Conservation (phyloP, 1,139 yeast species). For the Taiozyma onychis region DNA sequence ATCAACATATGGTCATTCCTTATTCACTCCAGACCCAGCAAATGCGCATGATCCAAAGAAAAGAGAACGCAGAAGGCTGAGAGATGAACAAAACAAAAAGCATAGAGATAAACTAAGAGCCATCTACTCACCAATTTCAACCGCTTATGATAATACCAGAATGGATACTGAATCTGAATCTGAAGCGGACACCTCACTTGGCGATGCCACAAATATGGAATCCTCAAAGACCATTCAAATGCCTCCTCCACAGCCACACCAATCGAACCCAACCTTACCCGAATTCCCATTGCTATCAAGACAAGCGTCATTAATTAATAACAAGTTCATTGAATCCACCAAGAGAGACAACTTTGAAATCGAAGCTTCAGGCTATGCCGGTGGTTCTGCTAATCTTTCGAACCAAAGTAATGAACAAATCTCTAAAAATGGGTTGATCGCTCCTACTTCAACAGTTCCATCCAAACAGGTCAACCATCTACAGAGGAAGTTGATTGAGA, state of each 20-base stretch:
- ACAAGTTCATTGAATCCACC: slow-evolving; percentile 21
- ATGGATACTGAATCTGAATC: neutral
- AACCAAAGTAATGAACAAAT: slow-evolving; percentile 21
- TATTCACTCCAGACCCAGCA: slow-evolving; percentile 27
- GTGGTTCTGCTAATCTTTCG: slow-evolving; percentile 51
- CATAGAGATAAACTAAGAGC: slow-evolving; percentile 28
- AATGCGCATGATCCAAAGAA: slow-evolving; percentile 26
- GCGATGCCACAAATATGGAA: neutral
- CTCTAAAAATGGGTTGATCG: slow-evolving; percentile 64
- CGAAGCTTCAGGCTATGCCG: slow-evolving; percentile 76
- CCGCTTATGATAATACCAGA: neutral
- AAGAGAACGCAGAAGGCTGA: slow-evolving; percentile 28
- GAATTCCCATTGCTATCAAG: slow-evolving; percentile 21
- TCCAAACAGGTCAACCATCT: slow-evolving; percentile 60
- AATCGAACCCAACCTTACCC: slow-evolving; percentile 8
- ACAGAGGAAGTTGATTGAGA: slow-evolving; percentile 39
- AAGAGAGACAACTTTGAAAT: slow-evolving; percentile 52
- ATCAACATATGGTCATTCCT: slow-evolving; percentile 36
- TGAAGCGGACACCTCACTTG: neutral
- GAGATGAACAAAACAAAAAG: slow-evolving; percentile 28
- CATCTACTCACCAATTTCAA: slow-evolving; percentile 8
- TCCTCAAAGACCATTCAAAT: slow-evolving; percentile 1
- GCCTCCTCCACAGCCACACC: slow-evolving; percentile 16
- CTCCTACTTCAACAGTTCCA: slow-evolving; percentile 59
- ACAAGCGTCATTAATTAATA: slow-evolving; percentile 25